Evolutionary conservation across 495 filamentous ascomycete genomes (phyloP).

Genomic region (Apodospora peruviana): DNA sequence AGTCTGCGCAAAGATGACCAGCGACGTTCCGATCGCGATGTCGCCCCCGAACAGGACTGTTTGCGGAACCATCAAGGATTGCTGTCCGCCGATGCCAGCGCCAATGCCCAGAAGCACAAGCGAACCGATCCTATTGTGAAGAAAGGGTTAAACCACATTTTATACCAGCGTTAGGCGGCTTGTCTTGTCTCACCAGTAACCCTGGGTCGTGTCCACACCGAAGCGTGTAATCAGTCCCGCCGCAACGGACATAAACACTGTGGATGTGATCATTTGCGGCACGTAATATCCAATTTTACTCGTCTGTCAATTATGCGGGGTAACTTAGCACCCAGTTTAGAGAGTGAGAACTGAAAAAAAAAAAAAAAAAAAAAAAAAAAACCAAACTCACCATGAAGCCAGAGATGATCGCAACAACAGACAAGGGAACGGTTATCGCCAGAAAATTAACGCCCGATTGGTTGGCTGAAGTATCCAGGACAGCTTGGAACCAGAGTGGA

Average conservation of each 20-base stretch:
- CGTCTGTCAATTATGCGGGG: no score
- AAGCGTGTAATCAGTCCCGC: constrained; percentile 57
- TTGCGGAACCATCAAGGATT: constrained; percentile 46
- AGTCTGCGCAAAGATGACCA: constrained; percentile 56
- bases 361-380: constrained; percentile 22
- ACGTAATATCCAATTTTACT: constrained; percentile 52
- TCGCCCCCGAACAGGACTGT: constrained; percentile 43
- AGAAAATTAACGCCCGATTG: constrained; percentile 49
- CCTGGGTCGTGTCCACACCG: constrained; percentile 31
- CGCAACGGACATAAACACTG: constrained; percentile 49
- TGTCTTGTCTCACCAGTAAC: constrained; percentile 33
- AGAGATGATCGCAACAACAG: constrained; percentile 42
- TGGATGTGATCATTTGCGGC: constrained; percentile 47
- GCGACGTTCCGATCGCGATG: constrained; percentile 50
- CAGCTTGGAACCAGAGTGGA: constrained; percentile 65
- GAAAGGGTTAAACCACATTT: neutral
- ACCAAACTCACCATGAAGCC: constrained; percentile 34
- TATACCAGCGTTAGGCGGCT: neutral
- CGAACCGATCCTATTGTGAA: constrained; percentile 56
- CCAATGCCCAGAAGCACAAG: constrained; percentile 58
- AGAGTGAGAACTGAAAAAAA: constrained; percentile 15
- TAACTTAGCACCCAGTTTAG: neutral
- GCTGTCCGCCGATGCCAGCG: constrained; percentile 57
- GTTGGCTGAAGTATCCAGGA: constrained; percentile 40
- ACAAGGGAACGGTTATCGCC: constrained; percentile 31